phyloP scores from a whole-genome alignment of 2,329 filamentous ascomycete species.

The Aspergillus tanneri region DNA sequence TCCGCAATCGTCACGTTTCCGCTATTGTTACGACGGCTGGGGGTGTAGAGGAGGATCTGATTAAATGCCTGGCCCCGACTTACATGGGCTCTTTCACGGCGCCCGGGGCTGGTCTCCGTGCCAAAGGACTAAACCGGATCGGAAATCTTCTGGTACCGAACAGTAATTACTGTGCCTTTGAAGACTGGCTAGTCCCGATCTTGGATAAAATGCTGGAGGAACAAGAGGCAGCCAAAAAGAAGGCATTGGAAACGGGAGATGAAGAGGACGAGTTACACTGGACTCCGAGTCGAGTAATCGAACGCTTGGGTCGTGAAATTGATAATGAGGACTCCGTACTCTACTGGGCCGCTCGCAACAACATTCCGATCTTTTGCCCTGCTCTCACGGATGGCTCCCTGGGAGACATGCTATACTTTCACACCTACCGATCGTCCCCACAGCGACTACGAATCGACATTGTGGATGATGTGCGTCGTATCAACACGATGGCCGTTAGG shows the following conservation, averaged over 20 bases:
- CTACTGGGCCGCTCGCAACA: slow-evolving; percentile 97
- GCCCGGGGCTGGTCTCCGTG: slow-evolving; percentile 72
- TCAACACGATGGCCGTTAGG: slow-evolving; percentile 87
- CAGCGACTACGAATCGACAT: slow-evolving; percentile 82
- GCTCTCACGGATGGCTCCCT: slow-evolving; percentile 92
- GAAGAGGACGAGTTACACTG: slow-evolving; percentile 72
- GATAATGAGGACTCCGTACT: slow-evolving; percentile 88
- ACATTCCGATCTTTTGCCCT: slow-evolving; percentile 96
- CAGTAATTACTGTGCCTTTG: slow-evolving; percentile 94
- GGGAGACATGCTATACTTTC: slow-evolving; percentile 98
- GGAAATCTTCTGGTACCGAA: slow-evolving; percentile 96
- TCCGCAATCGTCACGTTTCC: slow-evolving; percentile 87
- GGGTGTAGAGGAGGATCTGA: slow-evolving; percentile 94
- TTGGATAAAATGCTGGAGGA: slow-evolving; percentile 92
- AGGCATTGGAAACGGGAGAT: slow-evolving; percentile 40
- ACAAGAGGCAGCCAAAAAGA: slow-evolving; percentile 75
- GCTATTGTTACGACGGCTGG: slow-evolving; percentile 94
- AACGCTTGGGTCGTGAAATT: slow-evolving; percentile 87
- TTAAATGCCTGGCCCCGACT: slow-evolving; percentile 94
- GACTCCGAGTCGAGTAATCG: slow-evolving; percentile 92
- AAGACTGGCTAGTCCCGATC: slow-evolving; percentile 96
- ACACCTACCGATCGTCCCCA: slow-evolving; percentile 88
- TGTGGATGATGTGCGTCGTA: slow-evolving; percentile 85
- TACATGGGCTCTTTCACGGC: slow-evolving; percentile 87
- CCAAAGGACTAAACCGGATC: slow-evolving; percentile 89